phyloP scores from a whole-genome alignment of 768 basidiomycete species.

The Mycena vulgaris region DNA sequence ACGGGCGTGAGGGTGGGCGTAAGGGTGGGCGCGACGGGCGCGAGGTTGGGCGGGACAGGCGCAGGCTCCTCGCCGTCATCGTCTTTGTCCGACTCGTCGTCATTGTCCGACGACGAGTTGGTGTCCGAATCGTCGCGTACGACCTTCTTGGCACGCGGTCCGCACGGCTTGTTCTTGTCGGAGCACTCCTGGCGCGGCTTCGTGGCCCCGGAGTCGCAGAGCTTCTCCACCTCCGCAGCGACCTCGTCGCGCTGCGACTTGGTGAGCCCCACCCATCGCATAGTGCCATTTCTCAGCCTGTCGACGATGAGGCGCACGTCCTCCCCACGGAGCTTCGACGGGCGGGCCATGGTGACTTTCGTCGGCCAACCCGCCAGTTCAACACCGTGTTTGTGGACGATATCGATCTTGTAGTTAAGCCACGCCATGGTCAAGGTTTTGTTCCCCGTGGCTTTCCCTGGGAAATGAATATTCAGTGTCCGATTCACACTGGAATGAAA shows the following conservation, averaged over 20 bases:
- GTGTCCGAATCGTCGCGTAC: too few species aligned
- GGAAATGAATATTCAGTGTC: not conserved
- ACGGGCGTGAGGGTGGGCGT: too few species aligned
- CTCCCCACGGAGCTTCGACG: not conserved
- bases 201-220: not conserved
- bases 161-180: not conserved
- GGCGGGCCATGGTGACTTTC: not conserved
- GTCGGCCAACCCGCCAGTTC: not conserved
- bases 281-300: not conserved
- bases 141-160: not conserved
- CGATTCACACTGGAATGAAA: not conserved
- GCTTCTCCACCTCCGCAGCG: not conserved
- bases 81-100: too few species aligned
- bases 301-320: not conserved
- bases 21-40: too few species aligned
- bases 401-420: not conserved
- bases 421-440: not conserved
- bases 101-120: too few species aligned
- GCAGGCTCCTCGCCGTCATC: too few species aligned
- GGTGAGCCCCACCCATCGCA: not conserved
- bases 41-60: too few species aligned
- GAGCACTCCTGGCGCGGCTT: not conserved
- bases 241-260: not conserved
- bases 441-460: not conserved
- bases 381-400: constrained; percentile 1